Evolutionary conservation across 306 rosid species (phyloP).

Genomic region (Hippophae gyantsensis): DNA sequence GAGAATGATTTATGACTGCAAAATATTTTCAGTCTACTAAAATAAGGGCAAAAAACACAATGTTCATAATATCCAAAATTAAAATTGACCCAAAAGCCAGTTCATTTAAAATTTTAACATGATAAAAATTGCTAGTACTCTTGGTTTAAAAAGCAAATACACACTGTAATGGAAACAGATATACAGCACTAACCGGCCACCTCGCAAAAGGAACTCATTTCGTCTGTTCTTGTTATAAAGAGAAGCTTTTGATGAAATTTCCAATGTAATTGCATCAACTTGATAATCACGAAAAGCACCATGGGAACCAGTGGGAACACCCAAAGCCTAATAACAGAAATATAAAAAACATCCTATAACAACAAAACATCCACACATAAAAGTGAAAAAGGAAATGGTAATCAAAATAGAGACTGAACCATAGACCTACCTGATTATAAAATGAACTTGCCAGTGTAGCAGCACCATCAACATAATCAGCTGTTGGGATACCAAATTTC

Average conservation of each 20-base stretch:
- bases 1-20: no score
- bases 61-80: no score
- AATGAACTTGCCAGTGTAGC: constrained; percentile 92
- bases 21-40: no score
- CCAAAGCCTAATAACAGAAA: constrained; percentile 60
- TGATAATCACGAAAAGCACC: constrained; percentile 98
- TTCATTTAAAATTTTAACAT: constrained; percentile 7
- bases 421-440: constrained; percentile 63
- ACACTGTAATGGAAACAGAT: constrained; percentile 5
- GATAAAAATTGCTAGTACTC: background rate
- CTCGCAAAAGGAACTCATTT: constrained; percentile 58
- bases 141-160: constrained; percentile 1
- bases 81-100: background rate
- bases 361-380: background rate
- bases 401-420: background rate
- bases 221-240: constrained; percentile 38
- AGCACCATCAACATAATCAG: constrained; percentile 75
- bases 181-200: constrained; percentile 60
- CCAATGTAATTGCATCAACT: constrained; percentile 88
- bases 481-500: constrained; percentile 85
- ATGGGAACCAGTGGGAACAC: constrained; percentile 88
- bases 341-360: background rate
- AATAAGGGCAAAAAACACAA: no score
- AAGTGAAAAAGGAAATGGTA: background rate
- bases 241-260: constrained; percentile 57